These are phyloP conservation scores for Mortierella antarctica DNA, from an alignment of 192 early-diverging fungal genomes.

Conservation along the genomic window DNA sequence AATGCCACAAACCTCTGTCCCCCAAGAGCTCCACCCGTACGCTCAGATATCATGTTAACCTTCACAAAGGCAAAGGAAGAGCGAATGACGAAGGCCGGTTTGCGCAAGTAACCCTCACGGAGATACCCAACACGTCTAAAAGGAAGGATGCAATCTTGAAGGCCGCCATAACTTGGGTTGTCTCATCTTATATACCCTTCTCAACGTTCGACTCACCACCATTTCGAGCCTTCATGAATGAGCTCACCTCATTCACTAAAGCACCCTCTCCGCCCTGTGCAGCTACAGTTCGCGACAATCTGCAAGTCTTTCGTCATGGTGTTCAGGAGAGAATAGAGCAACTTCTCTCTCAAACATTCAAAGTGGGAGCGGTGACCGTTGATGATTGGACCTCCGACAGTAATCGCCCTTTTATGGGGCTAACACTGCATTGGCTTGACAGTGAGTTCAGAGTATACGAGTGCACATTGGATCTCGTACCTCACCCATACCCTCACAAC, in stretches of 20 bases:
- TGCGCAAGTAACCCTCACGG: too few species aligned
- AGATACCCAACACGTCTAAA: too few species aligned
- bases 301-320: not conserved
- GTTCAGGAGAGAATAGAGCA: not conserved
- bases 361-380: not conserved
- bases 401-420: not conserved
- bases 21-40: too few species aligned
- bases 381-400: conserved; percentile 5
- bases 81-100: too few species aligned
- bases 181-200: conserved; percentile 1
- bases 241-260: conserved; percentile 1
- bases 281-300: not conserved
- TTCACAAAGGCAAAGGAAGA: too few species aligned
- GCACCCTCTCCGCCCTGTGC: not conserved
- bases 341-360: not conserved
- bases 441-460: not conserved
- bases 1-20: too few species aligned
- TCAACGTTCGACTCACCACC: not conserved
- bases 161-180: too few species aligned
- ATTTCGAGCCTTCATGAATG: not conserved
- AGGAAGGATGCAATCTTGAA: too few species aligned
- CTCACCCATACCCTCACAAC: conserved; percentile 8
- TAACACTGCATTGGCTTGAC: conserved; percentile 5
- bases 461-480: conserved; percentile 3
- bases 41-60: too few species aligned